Conservation (phyloP, 169 alveolate species). For the Cryptosporidium xiaoi region DNA sequence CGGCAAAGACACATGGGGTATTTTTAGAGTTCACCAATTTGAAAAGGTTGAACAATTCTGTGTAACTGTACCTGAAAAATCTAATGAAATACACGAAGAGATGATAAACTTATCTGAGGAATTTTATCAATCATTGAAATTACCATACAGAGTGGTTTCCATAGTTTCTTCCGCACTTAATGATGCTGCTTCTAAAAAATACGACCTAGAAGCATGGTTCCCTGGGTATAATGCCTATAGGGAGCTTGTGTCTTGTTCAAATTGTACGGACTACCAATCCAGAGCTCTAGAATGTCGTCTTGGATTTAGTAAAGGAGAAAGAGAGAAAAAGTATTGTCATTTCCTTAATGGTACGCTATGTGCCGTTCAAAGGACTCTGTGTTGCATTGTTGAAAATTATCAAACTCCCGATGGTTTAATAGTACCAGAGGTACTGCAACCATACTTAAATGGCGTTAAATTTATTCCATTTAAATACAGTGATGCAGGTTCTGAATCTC, state of each 20-base stretch:
- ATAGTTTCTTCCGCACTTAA: constrained; percentile 99
- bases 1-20: constrained; percentile 99
- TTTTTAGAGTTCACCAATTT: constrained; percentile 98
- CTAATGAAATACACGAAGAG: constrained; percentile 89
- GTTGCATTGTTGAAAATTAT: constrained; percentile 95
- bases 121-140: constrained; percentile 92
- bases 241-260: constrained; percentile 98
- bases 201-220: constrained; percentile 99
- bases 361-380: constrained; percentile 97
- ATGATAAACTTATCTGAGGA: constrained; percentile 96
- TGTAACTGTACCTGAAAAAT: constrained; percentile 93
- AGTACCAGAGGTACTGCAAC: constrained; percentile 93
- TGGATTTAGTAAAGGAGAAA: constrained; percentile 85
- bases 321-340: constrained; percentile 92
- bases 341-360: constrained; percentile 98
- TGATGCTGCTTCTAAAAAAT: constrained; percentile 98
- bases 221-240: constrained; percentile 96
- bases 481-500: not conserved
- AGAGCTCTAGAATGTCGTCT: constrained; percentile 89
- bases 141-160: constrained; percentile 96
- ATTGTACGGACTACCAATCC: constrained; percentile 98
- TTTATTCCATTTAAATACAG: constrained; percentile 83
- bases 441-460: constrained; percentile 90
- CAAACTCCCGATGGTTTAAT: constrained; percentile 93
- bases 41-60: constrained; percentile 98